phyloP scores from a whole-genome alignment of 164 flowering plant genomes.

The Nymphaea colorata region DNA sequence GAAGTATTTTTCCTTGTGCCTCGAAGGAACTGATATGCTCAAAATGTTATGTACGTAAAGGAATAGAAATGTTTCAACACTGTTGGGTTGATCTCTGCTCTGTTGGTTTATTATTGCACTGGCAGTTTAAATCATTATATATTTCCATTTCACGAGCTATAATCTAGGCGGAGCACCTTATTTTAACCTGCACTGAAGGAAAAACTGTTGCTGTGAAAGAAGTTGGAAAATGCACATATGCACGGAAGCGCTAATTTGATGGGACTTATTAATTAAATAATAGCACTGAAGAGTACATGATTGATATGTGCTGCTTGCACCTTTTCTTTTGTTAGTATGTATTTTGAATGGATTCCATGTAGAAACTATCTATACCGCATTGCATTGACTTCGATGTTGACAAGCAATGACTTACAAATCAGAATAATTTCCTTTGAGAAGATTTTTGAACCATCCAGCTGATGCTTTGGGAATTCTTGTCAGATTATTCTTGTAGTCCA shows the following conservation, averaged over 20 bases:
- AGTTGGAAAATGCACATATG: background rate
- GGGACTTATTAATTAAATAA: background rate
- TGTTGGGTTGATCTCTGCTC: background rate
- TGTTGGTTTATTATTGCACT: too few species aligned
- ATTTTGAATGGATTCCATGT: background rate
- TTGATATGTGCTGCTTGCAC: background rate
- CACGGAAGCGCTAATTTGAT: background rate
- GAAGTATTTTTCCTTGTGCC: too few species aligned
- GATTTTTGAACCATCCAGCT: conserved; percentile 48
- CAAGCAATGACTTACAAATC: background rate
- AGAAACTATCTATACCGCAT: too few species aligned
- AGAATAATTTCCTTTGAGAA: conserved; percentile 15
- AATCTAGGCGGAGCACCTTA: too few species aligned
- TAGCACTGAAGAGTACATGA: background rate
- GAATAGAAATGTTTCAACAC: too few species aligned
- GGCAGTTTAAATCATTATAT: too few species aligned
- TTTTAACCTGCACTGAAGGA: too few species aligned
- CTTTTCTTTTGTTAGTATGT: background rate
- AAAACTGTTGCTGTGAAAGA: background rate
- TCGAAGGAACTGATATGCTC: too few species aligned
- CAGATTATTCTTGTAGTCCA: conserved; percentile 74
- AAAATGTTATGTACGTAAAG: too few species aligned
- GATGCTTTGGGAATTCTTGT: conserved; percentile 87
- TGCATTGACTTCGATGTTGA: too few species aligned
- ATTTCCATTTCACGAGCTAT: too few species aligned